These are phyloP conservation scores for Hyaloscypha hepaticicola DNA, from an alignment of 495 filamentous ascomycete genomes.

Conservation along the genomic window DNA sequence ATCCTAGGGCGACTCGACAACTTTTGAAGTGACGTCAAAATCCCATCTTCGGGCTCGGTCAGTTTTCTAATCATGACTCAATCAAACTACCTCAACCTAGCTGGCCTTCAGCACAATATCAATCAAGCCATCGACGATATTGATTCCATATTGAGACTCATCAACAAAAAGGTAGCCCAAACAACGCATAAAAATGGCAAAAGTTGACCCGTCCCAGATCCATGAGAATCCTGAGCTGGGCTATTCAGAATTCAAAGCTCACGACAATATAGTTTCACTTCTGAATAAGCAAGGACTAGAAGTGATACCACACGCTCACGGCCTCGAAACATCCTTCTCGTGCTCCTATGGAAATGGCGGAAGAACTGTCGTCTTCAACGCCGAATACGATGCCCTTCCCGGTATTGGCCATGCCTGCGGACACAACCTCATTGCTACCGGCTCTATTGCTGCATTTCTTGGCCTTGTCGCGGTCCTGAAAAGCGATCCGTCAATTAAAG, in stretches of 20 bases:
- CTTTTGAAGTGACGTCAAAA: background rate
- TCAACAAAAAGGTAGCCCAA: slow-evolving; percentile 51
- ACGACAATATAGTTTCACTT: slow-evolving; percentile 56
- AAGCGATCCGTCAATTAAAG: slow-evolving; percentile 43
- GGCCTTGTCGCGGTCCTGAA: slow-evolving; percentile 52
- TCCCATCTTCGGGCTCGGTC: background rate
- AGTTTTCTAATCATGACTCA: background rate
- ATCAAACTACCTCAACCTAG: background rate
- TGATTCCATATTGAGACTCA: slow-evolving; percentile 40
- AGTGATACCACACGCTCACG: slow-evolving; percentile 54
- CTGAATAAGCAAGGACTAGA: slow-evolving; percentile 50
- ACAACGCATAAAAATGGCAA: background rate
- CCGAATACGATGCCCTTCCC: slow-evolving; percentile 45
- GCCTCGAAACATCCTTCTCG: slow-evolving; percentile 55
- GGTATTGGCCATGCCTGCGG: slow-evolving; percentile 66
- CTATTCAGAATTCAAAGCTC: slow-evolving; percentile 57
- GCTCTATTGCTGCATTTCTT: slow-evolving; percentile 58
- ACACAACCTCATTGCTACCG: slow-evolving; percentile 68
- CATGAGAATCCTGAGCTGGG: slow-evolving; percentile 61
- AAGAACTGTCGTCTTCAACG: slow-evolving; percentile 54
- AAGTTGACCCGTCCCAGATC: slow-evolving; percentile 45
- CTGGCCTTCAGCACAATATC: slow-evolving; percentile 23
- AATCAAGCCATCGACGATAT: slow-evolving; percentile 25
- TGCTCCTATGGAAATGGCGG: slow-evolving; percentile 50
- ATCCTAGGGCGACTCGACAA: background rate